These are phyloP conservation scores for Coriolopsis trogii DNA, from an alignment of 1,284 basidiomycete genomes.

Conservation along the genomic window DNA sequence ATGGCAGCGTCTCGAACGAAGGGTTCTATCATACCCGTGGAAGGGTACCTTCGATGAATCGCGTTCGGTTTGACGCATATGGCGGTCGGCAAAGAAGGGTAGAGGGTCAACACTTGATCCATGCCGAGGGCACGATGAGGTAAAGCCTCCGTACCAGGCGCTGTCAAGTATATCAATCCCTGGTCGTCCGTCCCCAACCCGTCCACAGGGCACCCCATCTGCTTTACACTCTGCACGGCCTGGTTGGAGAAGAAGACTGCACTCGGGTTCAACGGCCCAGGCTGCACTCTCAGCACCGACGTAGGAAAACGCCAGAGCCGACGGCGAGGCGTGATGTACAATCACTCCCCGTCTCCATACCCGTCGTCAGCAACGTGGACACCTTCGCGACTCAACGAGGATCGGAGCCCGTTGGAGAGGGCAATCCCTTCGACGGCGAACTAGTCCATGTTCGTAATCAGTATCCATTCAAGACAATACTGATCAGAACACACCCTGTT, in stretches of 20 bases:
- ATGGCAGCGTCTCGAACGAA: constrained; percentile 34
- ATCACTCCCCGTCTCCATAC: constrained; percentile 26
- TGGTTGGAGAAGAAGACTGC: constrained; percentile 23
- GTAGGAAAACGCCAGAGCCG: constrained; percentile 35
- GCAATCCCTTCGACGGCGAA: constrained; percentile 22
- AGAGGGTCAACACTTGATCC: neutral
- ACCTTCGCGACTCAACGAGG: neutral
- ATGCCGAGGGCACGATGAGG: neutral
- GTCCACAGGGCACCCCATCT: constrained; percentile 31
- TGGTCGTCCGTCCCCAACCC: constrained; percentile 32
- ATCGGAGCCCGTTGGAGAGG: constrained; percentile 10
- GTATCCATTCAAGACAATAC: neutral
- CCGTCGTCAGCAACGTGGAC: neutral
- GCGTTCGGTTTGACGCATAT: constrained; percentile 30
- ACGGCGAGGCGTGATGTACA: constrained; percentile 33
- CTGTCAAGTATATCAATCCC: constrained; percentile 32
- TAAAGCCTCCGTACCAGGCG: constrained; percentile 12
- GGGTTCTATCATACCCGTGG: constrained; percentile 28
- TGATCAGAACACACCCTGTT: neutral
- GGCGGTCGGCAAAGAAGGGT: neutral
- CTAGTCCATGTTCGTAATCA: neutral
- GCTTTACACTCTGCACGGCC: constrained; percentile 23
- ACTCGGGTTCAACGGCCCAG: constrained; percentile 23
- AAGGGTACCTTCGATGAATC: constrained; percentile 31
- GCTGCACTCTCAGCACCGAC: constrained; percentile 27